A percentile compares a stretch with the other conserved stretches of the same genome.
Evolutionary conservation across 2,329 filamentous ascomycete species (phyloP).

Genomic region (Trichophyton benhamiae): DNA sequence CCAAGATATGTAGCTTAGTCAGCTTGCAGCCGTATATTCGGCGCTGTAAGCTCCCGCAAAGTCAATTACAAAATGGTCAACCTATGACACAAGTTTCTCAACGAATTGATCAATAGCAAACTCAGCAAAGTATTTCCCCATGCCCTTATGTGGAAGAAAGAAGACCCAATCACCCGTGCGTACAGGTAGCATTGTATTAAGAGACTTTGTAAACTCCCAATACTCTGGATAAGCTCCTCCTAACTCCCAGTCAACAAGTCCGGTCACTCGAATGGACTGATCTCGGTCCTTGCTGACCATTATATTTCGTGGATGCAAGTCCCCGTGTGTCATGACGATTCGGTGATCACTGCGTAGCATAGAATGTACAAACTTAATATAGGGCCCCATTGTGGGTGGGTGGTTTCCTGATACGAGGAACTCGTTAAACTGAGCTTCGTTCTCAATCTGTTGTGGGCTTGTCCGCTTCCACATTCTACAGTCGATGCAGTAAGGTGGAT

Average conservation of each 20-base stretch:
- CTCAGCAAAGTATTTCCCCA: slow-evolving; percentile 9
- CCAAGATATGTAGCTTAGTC: no score
- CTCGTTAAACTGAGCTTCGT: slow-evolving; percentile 25
- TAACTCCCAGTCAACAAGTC: slow-evolving; percentile 18
- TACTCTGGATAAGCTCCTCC: slow-evolving; percentile 17
- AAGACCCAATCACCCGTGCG: slow-evolving; percentile 8
- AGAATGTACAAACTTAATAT: slow-evolving; percentile 6
- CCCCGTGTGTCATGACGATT: slow-evolving; percentile 16
- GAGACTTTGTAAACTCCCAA: slow-evolving; percentile 16
- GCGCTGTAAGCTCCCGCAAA: no score
- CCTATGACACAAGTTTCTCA: background rate
- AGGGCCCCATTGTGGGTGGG: slow-evolving; percentile 2
- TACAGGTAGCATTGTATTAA: slow-evolving; percentile 11
- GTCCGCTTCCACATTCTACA: slow-evolving; percentile 10
- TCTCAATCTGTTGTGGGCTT: slow-evolving; percentile 15
- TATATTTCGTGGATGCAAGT: slow-evolving; percentile 18
- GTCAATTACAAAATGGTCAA: no score
- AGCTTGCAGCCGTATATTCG: no score
- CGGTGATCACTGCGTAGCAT: slow-evolving; percentile 4
- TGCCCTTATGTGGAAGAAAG: slow-evolving; percentile 9
- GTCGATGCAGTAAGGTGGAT: slow-evolving; percentile 8
- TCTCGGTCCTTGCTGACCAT: slow-evolving; percentile 5
- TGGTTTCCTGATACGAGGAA: slow-evolving; percentile 27
- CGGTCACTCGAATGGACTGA: slow-evolving; percentile 10
- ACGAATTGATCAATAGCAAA: slow-evolving; percentile 9